Conservation (phyloP, 2,329 filamentous ascomycete species). For the Penicillium griseofulvum region DNA sequence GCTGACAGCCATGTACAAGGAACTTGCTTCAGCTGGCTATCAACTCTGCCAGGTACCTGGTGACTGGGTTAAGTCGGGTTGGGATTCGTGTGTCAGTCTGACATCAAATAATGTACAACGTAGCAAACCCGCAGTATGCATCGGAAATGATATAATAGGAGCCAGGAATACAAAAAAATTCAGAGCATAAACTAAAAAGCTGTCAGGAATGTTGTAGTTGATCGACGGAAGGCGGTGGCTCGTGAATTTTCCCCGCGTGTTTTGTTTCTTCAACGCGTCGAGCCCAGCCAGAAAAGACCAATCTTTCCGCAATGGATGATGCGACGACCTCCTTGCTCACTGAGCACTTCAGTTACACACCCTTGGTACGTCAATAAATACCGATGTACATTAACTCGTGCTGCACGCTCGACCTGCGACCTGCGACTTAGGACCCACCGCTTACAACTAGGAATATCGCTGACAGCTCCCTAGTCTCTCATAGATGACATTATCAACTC, state of each 20-base stretch:
- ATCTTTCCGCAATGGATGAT: constrained; percentile 41
- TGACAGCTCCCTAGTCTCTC: constrained; percentile 61
- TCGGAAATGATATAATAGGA: neutral
- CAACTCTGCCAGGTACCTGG: constrained; percentile 6
- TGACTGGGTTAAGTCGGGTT: constrained; percentile 2
- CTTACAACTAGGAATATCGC: constrained; percentile 11
- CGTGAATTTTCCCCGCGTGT: constrained; percentile 13
- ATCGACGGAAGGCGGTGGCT: constrained; percentile 18
- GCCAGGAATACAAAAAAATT: neutral
- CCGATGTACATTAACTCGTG: neutral
- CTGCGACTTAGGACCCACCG: constrained; percentile 1
- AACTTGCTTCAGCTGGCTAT: constrained; percentile 2
- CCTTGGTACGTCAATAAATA: constrained; percentile 62
- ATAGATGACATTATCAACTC: constrained; percentile 98
- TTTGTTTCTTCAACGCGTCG: constrained; percentile 18
- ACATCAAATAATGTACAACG: constrained; percentile 3
- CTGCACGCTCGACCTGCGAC: constrained; percentile 1
- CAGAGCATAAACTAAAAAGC: neutral
- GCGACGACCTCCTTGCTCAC: constrained; percentile 67
- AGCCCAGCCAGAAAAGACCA: constrained; percentile 2
- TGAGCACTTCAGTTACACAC: constrained; percentile 93
- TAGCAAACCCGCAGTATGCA: neutral
- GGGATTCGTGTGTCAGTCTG: neutral
- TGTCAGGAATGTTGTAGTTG: constrained; percentile 9
- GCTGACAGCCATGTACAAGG: neutral